These are phyloP conservation scores for Ustilaginoidea virens DNA, from an alignment of 2,329 filamentous ascomycete species.

Conservation along the genomic window DNA sequence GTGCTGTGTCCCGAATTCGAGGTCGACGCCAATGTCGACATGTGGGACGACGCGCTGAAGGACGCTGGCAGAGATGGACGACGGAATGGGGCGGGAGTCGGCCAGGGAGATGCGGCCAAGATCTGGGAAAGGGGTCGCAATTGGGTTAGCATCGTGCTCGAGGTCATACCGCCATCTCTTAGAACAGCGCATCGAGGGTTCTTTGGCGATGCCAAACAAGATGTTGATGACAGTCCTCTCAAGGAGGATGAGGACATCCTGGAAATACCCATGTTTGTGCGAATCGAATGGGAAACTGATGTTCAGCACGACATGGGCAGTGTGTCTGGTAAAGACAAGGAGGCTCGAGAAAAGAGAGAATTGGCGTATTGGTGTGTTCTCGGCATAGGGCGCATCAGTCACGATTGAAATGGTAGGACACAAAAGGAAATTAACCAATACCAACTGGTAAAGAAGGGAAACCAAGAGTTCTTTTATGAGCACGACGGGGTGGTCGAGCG, in stretches of 20 bases:
- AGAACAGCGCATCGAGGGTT: conserved; percentile 20
- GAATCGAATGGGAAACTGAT: conserved; percentile 78
- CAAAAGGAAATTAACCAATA: conserved; percentile 5
- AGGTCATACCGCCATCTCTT: conserved; percentile 58
- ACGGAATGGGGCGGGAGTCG: conserved; percentile 22
- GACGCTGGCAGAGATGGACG: conserved; percentile 26
- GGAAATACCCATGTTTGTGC: conserved; percentile 89
- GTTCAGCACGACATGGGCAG: conserved; percentile 48
- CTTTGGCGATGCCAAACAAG: conserved; percentile 16
- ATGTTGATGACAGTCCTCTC: conserved; percentile 29
- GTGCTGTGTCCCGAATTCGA: conserved; percentile 90
- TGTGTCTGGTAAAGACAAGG: conserved; percentile 35
- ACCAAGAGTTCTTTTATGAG: conserved; percentile 5
- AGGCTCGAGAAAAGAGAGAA: conserved; percentile 64
- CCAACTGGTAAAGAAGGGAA: too few relatives aligned
- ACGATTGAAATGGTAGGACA: conserved; percentile 15
- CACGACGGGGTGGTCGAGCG: conserved; percentile 9
- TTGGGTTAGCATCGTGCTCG: conserved; percentile 87
- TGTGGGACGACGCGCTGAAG: conserved; percentile 76
- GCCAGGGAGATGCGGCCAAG: conserved; percentile 70
- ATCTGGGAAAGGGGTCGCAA: conserved; percentile 92
- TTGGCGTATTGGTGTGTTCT: conserved; percentile 93
- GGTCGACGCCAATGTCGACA: conserved; percentile 78
- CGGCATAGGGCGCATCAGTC: conserved; percentile 66
- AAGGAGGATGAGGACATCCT: conserved; percentile 48